These are phyloP conservation scores for Trichosanthes cucumerina DNA, from an alignment of 306 rosid species.

Conservation along the genomic window DNA sequence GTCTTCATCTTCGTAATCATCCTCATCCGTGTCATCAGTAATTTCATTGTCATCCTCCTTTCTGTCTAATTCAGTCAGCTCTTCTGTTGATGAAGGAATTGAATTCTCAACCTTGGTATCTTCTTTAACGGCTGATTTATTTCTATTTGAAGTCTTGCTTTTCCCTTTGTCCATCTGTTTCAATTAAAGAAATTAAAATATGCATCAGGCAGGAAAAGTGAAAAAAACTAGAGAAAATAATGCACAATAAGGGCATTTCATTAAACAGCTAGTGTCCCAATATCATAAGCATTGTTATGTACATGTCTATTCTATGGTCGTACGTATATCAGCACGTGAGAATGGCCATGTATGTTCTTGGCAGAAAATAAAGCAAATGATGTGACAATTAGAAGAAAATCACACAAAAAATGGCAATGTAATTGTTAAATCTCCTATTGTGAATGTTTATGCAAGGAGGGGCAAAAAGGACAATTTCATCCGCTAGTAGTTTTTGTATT, in stretches of 20 bases:
- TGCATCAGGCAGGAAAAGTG: neutral
- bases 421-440: no score
- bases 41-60: slow-evolving; percentile 5
- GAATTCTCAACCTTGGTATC: slow-evolving; percentile 46
- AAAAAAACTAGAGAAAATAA: neutral
- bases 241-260: neutral
- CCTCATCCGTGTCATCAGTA: neutral
- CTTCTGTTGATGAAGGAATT: slow-evolving; percentile 56
- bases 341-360: neutral
- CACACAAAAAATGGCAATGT: neutral
- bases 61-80: slow-evolving; percentile 33
- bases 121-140: slow-evolving; percentile 10
- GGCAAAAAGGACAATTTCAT: no score
- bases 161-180: slow-evolving; percentile 64
- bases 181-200: neutral
- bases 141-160: slow-evolving; percentile 22
- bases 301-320: neutral
- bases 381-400: neutral
- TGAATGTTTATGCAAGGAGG: no score
- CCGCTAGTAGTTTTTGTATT: no score
- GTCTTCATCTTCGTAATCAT: neutral
- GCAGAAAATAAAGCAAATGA: neutral
- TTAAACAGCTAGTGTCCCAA: neutral
- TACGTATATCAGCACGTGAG: neutral
- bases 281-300: neutral